Conservation (phyloP, 208 protist genomes). For the Porcisia deanei region DNA sequence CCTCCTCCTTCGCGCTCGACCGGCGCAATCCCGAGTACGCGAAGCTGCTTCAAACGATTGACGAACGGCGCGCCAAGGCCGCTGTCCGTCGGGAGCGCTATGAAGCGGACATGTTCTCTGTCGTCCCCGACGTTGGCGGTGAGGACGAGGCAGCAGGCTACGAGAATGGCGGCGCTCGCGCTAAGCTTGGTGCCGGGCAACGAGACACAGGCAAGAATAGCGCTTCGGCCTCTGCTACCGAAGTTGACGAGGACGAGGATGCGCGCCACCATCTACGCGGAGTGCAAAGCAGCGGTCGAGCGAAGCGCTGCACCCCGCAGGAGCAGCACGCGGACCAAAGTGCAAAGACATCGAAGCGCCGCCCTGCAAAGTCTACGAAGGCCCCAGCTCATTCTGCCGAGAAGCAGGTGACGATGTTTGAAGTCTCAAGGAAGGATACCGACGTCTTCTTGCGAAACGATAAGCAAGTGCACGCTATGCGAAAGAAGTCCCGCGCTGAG, state of each 20-base stretch:
- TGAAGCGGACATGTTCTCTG: slow-evolving; percentile 74
- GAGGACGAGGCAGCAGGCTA: slow-evolving; percentile 10
- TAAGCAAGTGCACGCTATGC: slow-evolving; percentile 72
- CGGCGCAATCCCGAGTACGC: slow-evolving; percentile 79
- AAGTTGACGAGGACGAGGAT: slow-evolving; percentile 49
- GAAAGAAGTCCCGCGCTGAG: slow-evolving; percentile 69
- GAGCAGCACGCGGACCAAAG: slow-evolving; percentile 5
- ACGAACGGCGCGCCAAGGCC: slow-evolving; percentile 74
- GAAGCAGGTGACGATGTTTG: slow-evolving; percentile 77
- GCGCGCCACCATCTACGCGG: slow-evolving; percentile 62
- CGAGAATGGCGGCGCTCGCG: neutral
- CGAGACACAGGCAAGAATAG: neutral
- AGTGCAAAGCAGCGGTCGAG: slow-evolving; percentile 79
- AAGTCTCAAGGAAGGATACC: slow-evolving; percentile 49
- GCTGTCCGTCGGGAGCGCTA: slow-evolving; percentile 65
- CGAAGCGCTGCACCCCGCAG: slow-evolving; percentile 9
- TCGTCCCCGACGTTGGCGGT: slow-evolving; percentile 59
- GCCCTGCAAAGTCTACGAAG: slow-evolving; percentile 2
- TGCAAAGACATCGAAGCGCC: slow-evolving; percentile 15
- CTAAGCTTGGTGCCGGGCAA: neutral
- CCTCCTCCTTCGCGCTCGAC: slow-evolving; percentile 70
- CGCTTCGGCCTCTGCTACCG: neutral
- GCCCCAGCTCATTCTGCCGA: neutral
- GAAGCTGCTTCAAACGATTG: slow-evolving; percentile 78
- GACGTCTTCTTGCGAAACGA: slow-evolving; percentile 64